phyloP scores from a whole-genome alignment of 257 asterid genomes.

The Osmanthus fragrans region DNA sequence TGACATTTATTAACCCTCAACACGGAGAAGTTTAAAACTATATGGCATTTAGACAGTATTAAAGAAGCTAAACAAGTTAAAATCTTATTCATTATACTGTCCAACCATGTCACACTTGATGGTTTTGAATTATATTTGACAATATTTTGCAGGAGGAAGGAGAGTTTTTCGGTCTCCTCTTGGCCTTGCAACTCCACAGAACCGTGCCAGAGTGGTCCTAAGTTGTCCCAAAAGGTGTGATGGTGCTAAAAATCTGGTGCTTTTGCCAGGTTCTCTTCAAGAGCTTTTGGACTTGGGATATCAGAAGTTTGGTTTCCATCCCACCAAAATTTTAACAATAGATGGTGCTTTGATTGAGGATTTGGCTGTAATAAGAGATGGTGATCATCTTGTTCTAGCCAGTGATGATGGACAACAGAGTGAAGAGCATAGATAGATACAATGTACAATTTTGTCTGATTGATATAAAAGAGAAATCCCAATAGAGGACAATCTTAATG shows the following conservation, averaged over 20 bases:
- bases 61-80: not conserved
- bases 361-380: constrained; percentile 59
- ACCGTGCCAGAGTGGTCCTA: constrained; percentile 49
- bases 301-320: constrained; percentile 48
- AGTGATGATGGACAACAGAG: constrained; percentile 21
- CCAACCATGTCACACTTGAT: not conserved
- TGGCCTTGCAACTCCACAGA: constrained; percentile 4
- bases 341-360: constrained; percentile 69
- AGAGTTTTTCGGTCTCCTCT: constrained; percentile 26
- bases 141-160: constrained; percentile 36
- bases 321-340: constrained; percentile 44
- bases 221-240: constrained; percentile 49
- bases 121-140: not conserved
- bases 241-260: constrained; percentile 39
- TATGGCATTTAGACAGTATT: not conserved
- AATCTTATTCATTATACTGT: not conserved
- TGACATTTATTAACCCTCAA: not conserved
- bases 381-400: constrained; percentile 64
- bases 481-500: not conserved
- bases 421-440: constrained; percentile 5
- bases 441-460: not conserved
- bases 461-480: not conserved
- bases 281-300: constrained; percentile 63
- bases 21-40: not conserved
- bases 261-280: constrained; percentile 51